Base-by-base conservation (phyloP, 225 moss, liverwort and hornwort genomes). In the Asterella californica region DNA sequence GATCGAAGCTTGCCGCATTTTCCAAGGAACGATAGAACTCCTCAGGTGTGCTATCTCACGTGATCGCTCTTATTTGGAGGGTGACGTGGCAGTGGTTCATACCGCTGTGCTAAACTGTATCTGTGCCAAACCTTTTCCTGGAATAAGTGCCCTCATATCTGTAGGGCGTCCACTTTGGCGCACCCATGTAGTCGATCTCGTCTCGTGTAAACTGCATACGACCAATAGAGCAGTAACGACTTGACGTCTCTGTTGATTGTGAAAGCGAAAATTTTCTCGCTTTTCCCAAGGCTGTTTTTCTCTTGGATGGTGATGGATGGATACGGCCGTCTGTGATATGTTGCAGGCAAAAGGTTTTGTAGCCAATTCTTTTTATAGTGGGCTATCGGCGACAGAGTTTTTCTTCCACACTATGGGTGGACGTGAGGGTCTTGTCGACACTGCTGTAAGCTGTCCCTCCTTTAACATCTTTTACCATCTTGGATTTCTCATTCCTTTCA, bases 401-500 rank as follows among this genome's bases (percentile, higher is more conserved):
- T 99, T 99, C 81, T 99, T 99, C 73, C 99, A 99, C 48, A 99
- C 99, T 17, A 99, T 99, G 99, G 99, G 91, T 81, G 99, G 99
- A 75, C 91, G 99, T 79, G 99, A 99, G 83, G 99, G 99, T 50
- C 92, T 99, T 67, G 99, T 99, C 76, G 99, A 99, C 73, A 99
- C 99, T 83, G 95, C 99, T 73, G 95, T 94, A 85, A 78, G 91
- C 47, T 12, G 27, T 12, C 48, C 48, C 33, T 33, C 37, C 48
- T 15, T 42, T 2, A 12, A 37, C 24, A 5, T 73, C 25, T 9
- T 64, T 30, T 64, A 27, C 27, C 64, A 29, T 27, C 8, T 64
- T 9, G 11, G 64, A 64, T 27, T 11, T 0, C 10, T 64, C 27
- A 19, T 57, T 22, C 18, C 42, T 5, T 57, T 19, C 57, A 57